Percentiles rank a stretch among this genome's conserved stretches.
Conservation (phyloP, 768 basidiomycete species). For the Rhodotorula toruloides region DNA sequence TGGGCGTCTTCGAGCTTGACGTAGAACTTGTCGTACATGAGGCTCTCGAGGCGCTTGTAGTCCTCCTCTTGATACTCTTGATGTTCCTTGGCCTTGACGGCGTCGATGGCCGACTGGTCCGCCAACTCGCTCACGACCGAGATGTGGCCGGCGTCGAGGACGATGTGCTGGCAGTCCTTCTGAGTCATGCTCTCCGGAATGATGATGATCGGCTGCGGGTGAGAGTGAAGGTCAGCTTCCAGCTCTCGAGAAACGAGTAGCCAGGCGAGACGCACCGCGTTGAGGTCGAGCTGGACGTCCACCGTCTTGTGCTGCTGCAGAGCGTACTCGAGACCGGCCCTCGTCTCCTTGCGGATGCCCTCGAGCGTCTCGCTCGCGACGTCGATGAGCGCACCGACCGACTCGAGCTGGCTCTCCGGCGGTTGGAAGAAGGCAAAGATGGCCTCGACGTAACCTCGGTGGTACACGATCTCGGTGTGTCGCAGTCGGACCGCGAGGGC, state of each 20-base stretch:
- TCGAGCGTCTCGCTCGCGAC: constrained; percentile 91
- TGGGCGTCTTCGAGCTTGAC: constrained; percentile 82
- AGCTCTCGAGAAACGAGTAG: neutral
- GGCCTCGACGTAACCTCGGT: constrained; percentile 85
- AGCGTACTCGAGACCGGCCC: constrained; percentile 88
- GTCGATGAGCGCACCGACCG: constrained; percentile 82
- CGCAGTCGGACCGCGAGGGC: constrained; percentile 66
- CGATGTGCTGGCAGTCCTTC: constrained; percentile 71
- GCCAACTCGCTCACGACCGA: constrained; percentile 78
- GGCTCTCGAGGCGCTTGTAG: constrained; percentile 71
- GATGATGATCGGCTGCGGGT: constrained; percentile 71
- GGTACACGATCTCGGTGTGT: constrained; percentile 95
- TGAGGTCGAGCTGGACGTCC: constrained; percentile 92
- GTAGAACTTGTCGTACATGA: constrained; percentile 91
- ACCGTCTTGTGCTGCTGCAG: constrained; percentile 90
- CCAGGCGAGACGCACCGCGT: constrained; percentile 53
- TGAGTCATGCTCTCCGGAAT: constrained; percentile 85
- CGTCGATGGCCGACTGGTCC: constrained; percentile 69
- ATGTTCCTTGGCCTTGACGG: constrained; percentile 74
- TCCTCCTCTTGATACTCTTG: constrained; percentile 82
- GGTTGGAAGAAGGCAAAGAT: constrained; percentile 87
- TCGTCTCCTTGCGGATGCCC: constrained; percentile 84
- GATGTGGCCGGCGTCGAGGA: constrained; percentile 95
- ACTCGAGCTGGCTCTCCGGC: constrained; percentile 88
- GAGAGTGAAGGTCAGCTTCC: neutral